Base-by-base conservation (phyloP, 2,329 filamentous ascomycete species). In the Pseudogymnoascus sp. region DNA sequence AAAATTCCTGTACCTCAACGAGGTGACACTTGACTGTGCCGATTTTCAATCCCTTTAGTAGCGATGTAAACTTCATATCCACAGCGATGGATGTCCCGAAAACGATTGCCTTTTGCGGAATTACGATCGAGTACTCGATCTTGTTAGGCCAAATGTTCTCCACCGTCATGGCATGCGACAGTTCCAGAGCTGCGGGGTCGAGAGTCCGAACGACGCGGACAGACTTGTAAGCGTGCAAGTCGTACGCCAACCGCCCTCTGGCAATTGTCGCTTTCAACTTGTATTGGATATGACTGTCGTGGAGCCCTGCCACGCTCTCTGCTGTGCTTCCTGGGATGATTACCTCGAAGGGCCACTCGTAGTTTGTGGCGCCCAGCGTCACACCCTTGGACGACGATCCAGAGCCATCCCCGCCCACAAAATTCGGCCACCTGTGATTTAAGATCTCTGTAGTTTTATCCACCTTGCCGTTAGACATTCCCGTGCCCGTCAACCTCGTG, bases 81-180 rank as follows among this genome's bases (percentile, higher is more conserved):
- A 96, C 81, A 1, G 86, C 85, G 57, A 97, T 86, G 20, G 82
- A 81, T n/a, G 90, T 95, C 58, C 94, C 94, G 69, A 97, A 96
- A 16, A 96, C 89, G 60, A 96, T 88, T 1, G 94, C 94, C 76
- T 97, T 97, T 70, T 91, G 92, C 0, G 94, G 93, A 9, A 96
- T 90, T 62, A 90, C 85, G 65, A 99, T 91, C 30, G 91, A 93
- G 76, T 99, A 99, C 72, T 96, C 90, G 68, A 97, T 84, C 78
- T 99, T 99, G 77, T 96, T 94, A 5, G 91, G 89, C 94, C 94
- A 99, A 65, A 96, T 89, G 70, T 97, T 97, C 74, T 97, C 92
- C 65, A 97, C 92, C 65, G 90, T 90, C 90, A 97, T 94, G 57
- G 91, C 88, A 74, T 97, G 89, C 37, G 89, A 81, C 64, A 92